Base-by-base conservation (phyloP, 352 stramenopile species). In the Discostella stelligera region DNA sequence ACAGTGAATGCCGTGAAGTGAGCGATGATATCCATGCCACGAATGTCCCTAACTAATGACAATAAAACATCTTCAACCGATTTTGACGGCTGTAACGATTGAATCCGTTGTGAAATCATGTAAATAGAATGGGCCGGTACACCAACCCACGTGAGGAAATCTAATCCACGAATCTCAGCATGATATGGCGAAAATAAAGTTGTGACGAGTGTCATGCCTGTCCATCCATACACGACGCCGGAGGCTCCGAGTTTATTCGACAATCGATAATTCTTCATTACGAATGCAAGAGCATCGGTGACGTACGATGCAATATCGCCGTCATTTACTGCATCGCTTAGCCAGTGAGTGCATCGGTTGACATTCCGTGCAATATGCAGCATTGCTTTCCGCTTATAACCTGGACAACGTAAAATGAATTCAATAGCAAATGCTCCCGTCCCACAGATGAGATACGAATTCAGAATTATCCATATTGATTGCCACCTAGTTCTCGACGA, bases 171-270 rank as follows among this genome's bases (percentile, higher is more conserved):
- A 48, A 79, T 53, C 30, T 39, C 48, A 46, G 64, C 65, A 53
- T 79, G 71, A 55, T 66, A 53, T 7, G 0, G 3, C 41, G 64
- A 80, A 50, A 74, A 49, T 21, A 41, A 56, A 18, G 72, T 75
- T 18, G 66, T 70, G 1, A 75, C 52, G 48, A 80, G 52, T 30
- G 64, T 63, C 72, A 75, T 75, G 10, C 72, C 72, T 49, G 75
- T 71, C 64, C 56, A 74, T 46, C 72, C 72, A 61, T 80, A 74
- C n/a, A 80, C 59, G 0, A 71, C 72, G 52, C 72, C 66, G 3
- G 64, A 75, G 0, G 72, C 72, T 23, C 72, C 72, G 32, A 80
- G 74, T 41, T 64, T 50, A 30, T 66, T 30, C 32, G 74, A 41
- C 30, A 63, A 50, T 48, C 48, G 56, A 53, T 61, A 75, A 25